These are phyloP conservation scores for Chytriomyces confervae DNA, from an alignment of 192 early-diverging fungal genomes.

Conservation along the genomic window DNA sequence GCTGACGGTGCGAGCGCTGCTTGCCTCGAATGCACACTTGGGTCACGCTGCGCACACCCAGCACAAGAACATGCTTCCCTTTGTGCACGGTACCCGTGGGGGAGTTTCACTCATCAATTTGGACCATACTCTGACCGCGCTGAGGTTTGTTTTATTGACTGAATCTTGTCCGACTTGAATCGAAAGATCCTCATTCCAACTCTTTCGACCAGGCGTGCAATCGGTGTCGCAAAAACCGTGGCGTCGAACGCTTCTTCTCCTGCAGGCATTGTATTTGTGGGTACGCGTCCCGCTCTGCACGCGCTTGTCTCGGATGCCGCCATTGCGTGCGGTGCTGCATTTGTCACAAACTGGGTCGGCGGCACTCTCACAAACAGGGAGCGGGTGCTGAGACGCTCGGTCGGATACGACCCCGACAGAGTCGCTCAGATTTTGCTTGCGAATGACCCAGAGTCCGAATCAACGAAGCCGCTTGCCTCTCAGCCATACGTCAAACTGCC, in stretches of 20 bases:
- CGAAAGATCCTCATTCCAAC: no score
- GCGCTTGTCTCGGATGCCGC: conserved; percentile 79
- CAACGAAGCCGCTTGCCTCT: conserved; percentile 52
- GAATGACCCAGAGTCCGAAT: conserved; percentile 29
- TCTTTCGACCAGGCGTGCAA: conserved; percentile 58
- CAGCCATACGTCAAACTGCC: conserved; percentile 65
- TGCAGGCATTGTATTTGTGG: conserved; percentile 88
- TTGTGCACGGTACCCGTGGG: conserved; percentile 85
- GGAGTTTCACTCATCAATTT: conserved; percentile 94
- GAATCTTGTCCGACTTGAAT: no score
- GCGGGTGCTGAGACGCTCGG: conserved; percentile 66
- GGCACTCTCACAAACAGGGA: conserved; percentile 87
- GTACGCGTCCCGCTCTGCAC: conserved; percentile 73
- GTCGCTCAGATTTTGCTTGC: conserved; percentile 38
- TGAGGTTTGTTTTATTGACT: conserved; percentile 49
- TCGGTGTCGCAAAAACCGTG: conserved; percentile 71
- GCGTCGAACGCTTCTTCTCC: conserved; percentile 56
- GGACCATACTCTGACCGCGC: conserved; percentile 83
- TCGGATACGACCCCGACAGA: conserved; percentile 54
- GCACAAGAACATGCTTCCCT: conserved; percentile 83
- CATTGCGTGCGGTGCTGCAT: conserved; percentile 74
- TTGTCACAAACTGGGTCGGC: conserved; percentile 82
- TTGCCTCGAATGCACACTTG: conserved; percentile 87
- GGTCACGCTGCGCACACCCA: conserved; percentile 80
- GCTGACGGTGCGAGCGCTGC: conserved; percentile 36